Percentiles rank a stretch among this genome's conserved stretches.
These are phyloP conservation scores for Zygotorulaspora florentina DNA, from an alignment of 805 yeast genomes.

Conservation along the genomic window DNA sequence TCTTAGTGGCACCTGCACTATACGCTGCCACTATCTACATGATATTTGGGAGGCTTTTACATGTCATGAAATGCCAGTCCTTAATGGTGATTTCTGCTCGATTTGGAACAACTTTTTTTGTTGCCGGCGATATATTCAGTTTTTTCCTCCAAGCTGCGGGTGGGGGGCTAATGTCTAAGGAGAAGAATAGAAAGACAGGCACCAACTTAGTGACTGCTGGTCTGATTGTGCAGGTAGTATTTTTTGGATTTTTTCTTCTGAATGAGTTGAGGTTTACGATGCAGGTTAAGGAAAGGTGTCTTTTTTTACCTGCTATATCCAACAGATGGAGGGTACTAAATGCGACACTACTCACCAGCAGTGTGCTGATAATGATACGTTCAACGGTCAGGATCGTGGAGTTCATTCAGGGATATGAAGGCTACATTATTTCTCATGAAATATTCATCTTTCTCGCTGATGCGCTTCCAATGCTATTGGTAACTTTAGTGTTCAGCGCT, in stretches of 20 bases:
- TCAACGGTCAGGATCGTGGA: conserved; percentile 34
- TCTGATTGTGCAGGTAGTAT: conserved; percentile 31
- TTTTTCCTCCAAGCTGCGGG: conserved; percentile 34
- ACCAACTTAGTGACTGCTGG: conserved; percentile 29
- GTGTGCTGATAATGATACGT: conserved; percentile 30
- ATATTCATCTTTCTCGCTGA: conserved; percentile 31
- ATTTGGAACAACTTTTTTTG: conserved; percentile 30
- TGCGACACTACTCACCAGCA: conserved; percentile 9
- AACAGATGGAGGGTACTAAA: conserved; percentile 18
- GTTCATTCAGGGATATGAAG: conserved; percentile 30
- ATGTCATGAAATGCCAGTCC: conserved; percentile 16
- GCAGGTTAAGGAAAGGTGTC: conserved; percentile 6
- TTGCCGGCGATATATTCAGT: conserved; percentile 32
- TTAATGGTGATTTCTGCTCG: conserved; percentile 22
- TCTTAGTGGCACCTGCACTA: conserved; percentile 34
- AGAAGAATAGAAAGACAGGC: conserved; percentile 16
- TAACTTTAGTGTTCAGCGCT: background rate
- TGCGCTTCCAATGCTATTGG: conserved; percentile 28
- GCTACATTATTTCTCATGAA: conserved; percentile 29
- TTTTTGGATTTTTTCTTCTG: conserved; percentile 31
- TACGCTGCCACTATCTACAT: conserved; percentile 35
- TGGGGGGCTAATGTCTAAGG: conserved; percentile 30
- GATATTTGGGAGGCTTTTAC: conserved; percentile 30
- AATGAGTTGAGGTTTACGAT: conserved; percentile 17
- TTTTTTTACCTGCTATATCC: conserved; percentile 3